Percentiles rank a stretch among this genome's conserved stretches.
Evolutionary conservation across 2,329 filamentous ascomycete genomes (phyloP).

Genomic region (Xylaria sp.): DNA sequence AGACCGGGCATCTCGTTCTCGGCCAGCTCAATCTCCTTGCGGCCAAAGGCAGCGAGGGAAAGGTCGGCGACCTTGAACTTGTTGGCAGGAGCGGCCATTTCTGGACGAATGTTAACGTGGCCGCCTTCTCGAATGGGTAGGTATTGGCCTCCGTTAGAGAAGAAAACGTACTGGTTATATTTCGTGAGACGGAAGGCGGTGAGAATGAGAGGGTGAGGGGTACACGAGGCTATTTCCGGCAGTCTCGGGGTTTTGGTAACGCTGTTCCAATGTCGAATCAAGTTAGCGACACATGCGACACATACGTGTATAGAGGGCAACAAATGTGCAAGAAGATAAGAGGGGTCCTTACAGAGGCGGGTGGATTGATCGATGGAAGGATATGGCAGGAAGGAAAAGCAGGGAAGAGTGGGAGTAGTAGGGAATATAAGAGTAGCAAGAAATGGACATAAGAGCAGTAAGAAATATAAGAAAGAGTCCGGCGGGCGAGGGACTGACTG

Average conservation of each 20-base stretch:
- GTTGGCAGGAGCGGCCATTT: slow-evolving; percentile 77
- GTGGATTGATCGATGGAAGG: slow-evolving; percentile 8
- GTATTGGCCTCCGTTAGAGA: not conserved
- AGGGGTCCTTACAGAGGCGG: slow-evolving; percentile 23
- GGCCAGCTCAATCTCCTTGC: slow-evolving; percentile 97
- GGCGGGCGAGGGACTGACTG: not conserved
- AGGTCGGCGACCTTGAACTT: slow-evolving; percentile 99
- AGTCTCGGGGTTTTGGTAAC: slow-evolving; percentile 7
- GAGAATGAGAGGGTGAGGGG: slow-evolving; percentile 1
- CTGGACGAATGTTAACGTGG: slow-evolving; percentile 18
- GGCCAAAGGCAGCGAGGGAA: slow-evolving; percentile 95
- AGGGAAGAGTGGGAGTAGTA: slow-evolving; percentile 35
- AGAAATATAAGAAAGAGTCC: slow-evolving; percentile 29
- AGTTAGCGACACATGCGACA: slow-evolving; percentile 12
- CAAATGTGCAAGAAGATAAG: slow-evolving; percentile 11
- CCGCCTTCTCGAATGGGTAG: not conserved
- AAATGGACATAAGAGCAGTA: slow-evolving; percentile 25
- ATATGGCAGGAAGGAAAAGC: slow-evolving; percentile 1
- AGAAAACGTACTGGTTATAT: slow-evolving; percentile 13
- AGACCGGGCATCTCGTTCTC: slow-evolving; percentile 98
- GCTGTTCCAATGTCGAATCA: slow-evolving; percentile 3
- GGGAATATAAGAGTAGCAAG: slow-evolving; percentile 28
- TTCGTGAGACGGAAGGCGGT: slow-evolving; percentile 14
- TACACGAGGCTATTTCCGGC: slow-evolving; percentile 1
- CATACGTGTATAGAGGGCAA: slow-evolving; percentile 9